phyloP scores from a whole-genome alignment of 257 asterid genomes.

The Solanum arcanum region DNA sequence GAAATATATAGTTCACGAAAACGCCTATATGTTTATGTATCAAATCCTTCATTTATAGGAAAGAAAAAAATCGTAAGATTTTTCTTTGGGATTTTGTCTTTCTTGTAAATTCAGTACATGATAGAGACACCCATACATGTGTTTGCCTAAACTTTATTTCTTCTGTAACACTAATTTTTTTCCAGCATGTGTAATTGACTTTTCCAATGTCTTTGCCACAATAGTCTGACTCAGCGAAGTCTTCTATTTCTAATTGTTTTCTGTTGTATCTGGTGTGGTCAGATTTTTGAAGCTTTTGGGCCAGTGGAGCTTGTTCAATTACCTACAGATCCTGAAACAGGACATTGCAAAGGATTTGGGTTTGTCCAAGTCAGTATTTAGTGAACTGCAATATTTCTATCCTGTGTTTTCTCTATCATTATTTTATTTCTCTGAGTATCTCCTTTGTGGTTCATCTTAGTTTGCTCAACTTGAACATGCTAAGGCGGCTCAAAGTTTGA shows the following conservation, averaged over 20 bases:
- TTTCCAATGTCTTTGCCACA: neutral
- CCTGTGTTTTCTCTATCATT: neutral
- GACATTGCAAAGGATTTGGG: conserved; percentile 99
- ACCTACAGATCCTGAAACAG: conserved; percentile 97
- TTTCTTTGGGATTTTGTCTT: neutral
- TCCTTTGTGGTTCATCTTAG: conserved; percentile 17
- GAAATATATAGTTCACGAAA: neutral
- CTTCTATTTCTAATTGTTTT: neutral
- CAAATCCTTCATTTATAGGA: neutral
- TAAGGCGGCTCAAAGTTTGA: conserved; percentile 88
- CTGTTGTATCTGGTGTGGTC: neutral
- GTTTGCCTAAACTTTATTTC: neutral
- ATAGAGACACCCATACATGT: neutral
- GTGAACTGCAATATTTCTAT: neutral
- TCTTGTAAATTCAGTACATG: neutral
- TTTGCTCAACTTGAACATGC: conserved; percentile 89
- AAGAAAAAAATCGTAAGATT: neutral
- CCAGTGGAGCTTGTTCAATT: conserved; percentile 97
- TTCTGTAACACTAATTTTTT: neutral
- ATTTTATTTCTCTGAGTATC: neutral
- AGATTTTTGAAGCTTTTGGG: conserved; percentile 99
- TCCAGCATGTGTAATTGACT: neutral
- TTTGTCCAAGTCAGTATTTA: conserved; percentile 84
- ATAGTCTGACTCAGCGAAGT: neutral
- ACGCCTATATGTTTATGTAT: neutral